Base-by-base conservation (phyloP, 2,329 filamentous ascomycete genomes). In the Dissoconium aciculare region DNA sequence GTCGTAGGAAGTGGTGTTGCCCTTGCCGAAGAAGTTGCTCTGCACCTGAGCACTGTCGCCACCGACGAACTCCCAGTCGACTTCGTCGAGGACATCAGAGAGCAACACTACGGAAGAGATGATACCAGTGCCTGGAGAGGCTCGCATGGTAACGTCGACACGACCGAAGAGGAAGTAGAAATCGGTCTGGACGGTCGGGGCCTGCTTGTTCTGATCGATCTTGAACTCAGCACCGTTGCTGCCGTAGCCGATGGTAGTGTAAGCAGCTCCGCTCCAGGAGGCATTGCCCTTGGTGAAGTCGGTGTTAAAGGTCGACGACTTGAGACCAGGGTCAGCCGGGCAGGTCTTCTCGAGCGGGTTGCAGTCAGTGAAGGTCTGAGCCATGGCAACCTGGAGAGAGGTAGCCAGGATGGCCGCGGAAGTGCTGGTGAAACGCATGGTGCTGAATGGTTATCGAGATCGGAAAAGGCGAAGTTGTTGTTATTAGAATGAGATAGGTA, bases 31-130 rank as follows among this genome's bases (percentile, higher is more conserved):
- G 58, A 77, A 87, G 60, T 87, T 85, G 43, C 71, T 76, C 44
- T 79, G 66, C 5, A 70, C 77, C 17, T 65, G 56, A 11, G 62
- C 67, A 35, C 59, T 54, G 47, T 80, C 72, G 32, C 66, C 66
- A 27, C 80, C 80, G 30, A 82, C 63, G 50, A 80, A 80, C 51
- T 87, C 80, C 71, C 80, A 89, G 50, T 92, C 83, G 23, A 92
- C 74, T 57, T 91, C 82, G 52, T 91, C 83, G 6, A 87, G 66
- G 45, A 82, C 75, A 42, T 87, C 77, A 32, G 78, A 85, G 45
- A 87, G 66, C 53, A 85, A 67, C 49, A 92, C 85, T 50, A 91
- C 75, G 41, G 78, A 67, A 49, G 75, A 83, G 43, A 92, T 69
- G 39, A 92, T 74, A 28, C 84, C 84, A 5, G 59, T 60, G 13